A percentile compares a stretch with the other conserved stretches of the same genome.
Conservation (phyloP, 345 rosid genomes). For the Cochlearia excelsa region DNA sequence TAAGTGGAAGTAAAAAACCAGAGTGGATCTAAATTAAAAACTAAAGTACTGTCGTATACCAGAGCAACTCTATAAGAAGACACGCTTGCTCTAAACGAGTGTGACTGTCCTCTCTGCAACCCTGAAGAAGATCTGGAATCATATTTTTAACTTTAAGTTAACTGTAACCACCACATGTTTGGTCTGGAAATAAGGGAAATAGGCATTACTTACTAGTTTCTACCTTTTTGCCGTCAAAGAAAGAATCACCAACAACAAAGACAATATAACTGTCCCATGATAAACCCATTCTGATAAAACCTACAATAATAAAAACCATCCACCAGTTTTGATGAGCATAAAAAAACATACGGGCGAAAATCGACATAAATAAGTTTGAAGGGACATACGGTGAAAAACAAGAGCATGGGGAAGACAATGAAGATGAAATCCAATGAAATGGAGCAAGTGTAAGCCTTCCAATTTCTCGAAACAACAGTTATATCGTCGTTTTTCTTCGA, state of each 20-base stretch:
- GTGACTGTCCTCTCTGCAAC: slow-evolving; percentile 36
- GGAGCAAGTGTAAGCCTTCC: slow-evolving; percentile 42
- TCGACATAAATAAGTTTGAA: background rate
- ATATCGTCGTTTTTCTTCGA: slow-evolving; percentile 48
- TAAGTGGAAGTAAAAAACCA: slow-evolving; percentile 12
- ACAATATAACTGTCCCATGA: slow-evolving; percentile 39
- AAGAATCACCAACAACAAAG: slow-evolving; percentile 35
- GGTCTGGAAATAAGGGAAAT: slow-evolving; percentile 6
- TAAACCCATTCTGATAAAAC: slow-evolving; percentile 73
- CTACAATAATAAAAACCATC: slow-evolving; percentile 36
- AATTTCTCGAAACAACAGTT: slow-evolving; percentile 39
- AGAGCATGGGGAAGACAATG: slow-evolving; percentile 58
- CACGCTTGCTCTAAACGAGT: slow-evolving; percentile 48
- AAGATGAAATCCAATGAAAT: slow-evolving; percentile 57
- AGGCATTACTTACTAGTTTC: slow-evolving; percentile 43
- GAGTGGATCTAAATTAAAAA: background rate
- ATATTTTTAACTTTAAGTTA: slow-evolving; percentile 5
- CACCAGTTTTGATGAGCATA: slow-evolving; percentile 3
- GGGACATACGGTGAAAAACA: slow-evolving; percentile 64
- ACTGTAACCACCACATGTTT: slow-evolving; percentile 3
- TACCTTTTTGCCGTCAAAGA: slow-evolving; percentile 64
- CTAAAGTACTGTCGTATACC: slow-evolving; percentile 39
- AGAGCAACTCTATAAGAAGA: slow-evolving; percentile 64
- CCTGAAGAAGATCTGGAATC: slow-evolving; percentile 43
- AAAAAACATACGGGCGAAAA: background rate